Conservation (phyloP, 176 grass and related monocot species). For the Carex scoparia region DNA sequence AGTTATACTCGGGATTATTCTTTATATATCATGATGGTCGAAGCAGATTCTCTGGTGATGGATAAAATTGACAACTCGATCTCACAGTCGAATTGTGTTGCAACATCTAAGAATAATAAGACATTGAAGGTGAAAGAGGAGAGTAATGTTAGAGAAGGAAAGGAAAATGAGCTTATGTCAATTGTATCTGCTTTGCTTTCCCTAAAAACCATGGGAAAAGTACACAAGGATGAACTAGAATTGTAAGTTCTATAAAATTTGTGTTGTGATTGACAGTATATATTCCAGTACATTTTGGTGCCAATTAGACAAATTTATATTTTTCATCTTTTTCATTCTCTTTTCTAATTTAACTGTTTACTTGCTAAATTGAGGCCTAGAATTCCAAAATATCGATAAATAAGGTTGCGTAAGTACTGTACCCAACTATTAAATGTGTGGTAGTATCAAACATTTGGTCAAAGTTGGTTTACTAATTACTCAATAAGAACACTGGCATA, state of each 20-base stretch:
- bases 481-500: neutral
- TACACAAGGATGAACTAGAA: neutral
- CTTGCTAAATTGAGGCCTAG: neutral
- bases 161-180: constrained; percentile 8
- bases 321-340: neutral
- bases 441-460: neutral
- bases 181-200: constrained; percentile 27
- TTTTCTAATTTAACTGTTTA: neutral
- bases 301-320: neutral
- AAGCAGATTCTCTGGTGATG: constrained; percentile 6
- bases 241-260: neutral
- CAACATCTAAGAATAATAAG: neutral
- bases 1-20: neutral
- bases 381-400: neutral
- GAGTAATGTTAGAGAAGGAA: neutral
- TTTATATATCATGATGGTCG: neutral
- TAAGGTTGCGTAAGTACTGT: neutral
- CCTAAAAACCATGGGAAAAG: constrained; percentile 5
- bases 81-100: neutral
- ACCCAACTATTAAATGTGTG: neutral
- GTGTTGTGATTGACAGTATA: neutral
- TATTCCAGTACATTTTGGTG: neutral
- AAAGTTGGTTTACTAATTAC: neutral
- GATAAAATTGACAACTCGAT: constrained; percentile 20
- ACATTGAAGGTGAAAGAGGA: neutral